Conservation (phyloP, 176 grass and related monocot genomes). For the Saccharum spontaneum region DNA sequence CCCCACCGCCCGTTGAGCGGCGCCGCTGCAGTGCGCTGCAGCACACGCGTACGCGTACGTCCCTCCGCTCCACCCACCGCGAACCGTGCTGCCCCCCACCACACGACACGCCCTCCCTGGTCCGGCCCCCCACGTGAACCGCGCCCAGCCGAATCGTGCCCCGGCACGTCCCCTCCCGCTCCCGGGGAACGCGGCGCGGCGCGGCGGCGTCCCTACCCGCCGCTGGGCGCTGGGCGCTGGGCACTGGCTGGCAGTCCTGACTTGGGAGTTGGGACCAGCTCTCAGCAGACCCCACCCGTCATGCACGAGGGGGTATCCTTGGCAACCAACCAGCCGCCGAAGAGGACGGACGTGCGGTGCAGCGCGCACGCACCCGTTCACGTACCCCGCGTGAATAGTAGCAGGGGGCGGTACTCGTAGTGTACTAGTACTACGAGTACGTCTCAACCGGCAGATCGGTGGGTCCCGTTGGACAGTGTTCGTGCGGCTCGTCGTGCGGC, state of each 20-base stretch:
- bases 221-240: neutral
- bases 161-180: conserved; percentile 12
- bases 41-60: conserved; percentile 15
- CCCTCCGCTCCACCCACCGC: neutral
- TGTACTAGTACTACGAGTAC: neutral
- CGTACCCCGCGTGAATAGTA: neutral
- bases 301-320: neutral
- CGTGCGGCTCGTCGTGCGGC: neutral
- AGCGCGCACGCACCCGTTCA: neutral
- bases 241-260: neutral
- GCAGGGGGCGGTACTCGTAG: too few relatives aligned
- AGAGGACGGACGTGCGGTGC: neutral
- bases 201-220: neutral
- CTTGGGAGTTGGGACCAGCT: neutral
- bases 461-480: neutral
- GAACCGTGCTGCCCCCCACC: conserved; percentile 49
- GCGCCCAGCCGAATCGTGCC: conserved; percentile 10
- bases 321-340: neutral
- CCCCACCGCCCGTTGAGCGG: conserved; percentile 18
- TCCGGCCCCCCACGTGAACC: conserved; percentile 22
- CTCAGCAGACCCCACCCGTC: neutral
- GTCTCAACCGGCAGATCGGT: neutral
- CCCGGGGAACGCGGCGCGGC: neutral
- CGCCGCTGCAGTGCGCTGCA: neutral
- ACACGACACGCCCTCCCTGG: conserved; percentile 48